These are phyloP conservation scores for Amanita jacksonii DNA, from an alignment of 768 basidiomycete species.

Conservation along the genomic window DNA sequence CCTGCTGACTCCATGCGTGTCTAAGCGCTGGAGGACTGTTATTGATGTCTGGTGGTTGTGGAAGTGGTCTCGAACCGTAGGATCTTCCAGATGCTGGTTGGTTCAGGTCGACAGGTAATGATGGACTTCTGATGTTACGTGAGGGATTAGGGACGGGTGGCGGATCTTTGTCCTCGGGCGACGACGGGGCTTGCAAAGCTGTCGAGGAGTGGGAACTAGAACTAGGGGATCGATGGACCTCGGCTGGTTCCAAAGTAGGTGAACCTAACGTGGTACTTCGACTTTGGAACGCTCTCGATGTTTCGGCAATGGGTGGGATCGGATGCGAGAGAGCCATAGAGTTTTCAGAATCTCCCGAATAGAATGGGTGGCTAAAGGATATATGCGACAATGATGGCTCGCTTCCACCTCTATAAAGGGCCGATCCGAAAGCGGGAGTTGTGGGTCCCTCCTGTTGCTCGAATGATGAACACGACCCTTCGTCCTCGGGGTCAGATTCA, in stretches of 20 bases:
- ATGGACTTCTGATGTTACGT: neutral
- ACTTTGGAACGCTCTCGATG: no score
- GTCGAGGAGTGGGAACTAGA: no score
- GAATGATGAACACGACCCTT: slow-evolving; percentile 21
- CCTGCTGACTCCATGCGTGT: slow-evolving; percentile 2
- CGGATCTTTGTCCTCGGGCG: neutral
- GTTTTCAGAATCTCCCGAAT: slow-evolving; percentile 21
- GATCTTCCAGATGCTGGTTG: neutral
- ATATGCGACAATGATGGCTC: slow-evolving; percentile 36
- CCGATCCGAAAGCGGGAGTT: slow-evolving; percentile 43
- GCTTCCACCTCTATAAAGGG: slow-evolving; percentile 30
- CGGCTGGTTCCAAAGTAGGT: neutral
- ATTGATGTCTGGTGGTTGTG: neutral
- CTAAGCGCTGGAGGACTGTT: neutral
- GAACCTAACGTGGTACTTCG: no score
- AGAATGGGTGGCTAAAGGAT: slow-evolving; percentile 33
- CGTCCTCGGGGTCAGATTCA: slow-evolving; percentile 23
- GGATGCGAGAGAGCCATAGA: slow-evolving; percentile 12
- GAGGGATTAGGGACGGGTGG: neutral
- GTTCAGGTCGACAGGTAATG: neutral
- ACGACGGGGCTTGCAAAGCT: no score
- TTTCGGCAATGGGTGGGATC: neutral
- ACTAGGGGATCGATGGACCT: no score
- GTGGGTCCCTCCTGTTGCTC: slow-evolving; percentile 15
- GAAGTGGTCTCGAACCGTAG: slow-evolving; percentile 4